Conservation (phyloP, 768 basidiomycete genomes). For the Tricholoma terreum region DNA sequence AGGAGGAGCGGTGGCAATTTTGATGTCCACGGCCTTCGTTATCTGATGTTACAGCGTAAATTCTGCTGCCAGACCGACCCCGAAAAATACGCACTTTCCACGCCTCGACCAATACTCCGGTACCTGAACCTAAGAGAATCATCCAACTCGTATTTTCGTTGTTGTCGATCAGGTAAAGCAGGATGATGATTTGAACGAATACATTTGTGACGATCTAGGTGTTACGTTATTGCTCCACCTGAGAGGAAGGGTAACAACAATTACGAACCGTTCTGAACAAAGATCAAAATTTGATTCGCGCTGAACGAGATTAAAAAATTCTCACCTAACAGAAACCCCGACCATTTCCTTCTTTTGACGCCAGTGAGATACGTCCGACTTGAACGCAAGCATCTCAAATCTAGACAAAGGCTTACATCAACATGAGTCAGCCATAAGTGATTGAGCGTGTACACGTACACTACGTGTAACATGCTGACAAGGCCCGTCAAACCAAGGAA, state of each 20-base stretch:
- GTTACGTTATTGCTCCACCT: neutral
- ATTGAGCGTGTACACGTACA: slow-evolving; percentile 48
- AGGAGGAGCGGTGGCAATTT: slow-evolving; percentile 53
- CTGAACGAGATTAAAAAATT: slow-evolving; percentile 4
- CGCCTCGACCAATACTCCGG: slow-evolving; percentile 81
- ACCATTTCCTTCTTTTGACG: slow-evolving; percentile 91
- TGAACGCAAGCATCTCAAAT: slow-evolving; percentile 96
- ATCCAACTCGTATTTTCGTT: slow-evolving; percentile 96
- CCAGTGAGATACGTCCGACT: slow-evolving; percentile 94
- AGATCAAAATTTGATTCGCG: slow-evolving; percentile 4
- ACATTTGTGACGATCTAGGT: slow-evolving; percentile 82
- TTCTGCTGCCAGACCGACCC: neutral
- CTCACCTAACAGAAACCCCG: slow-evolving; percentile 89
- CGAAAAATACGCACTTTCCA: slow-evolving; percentile 70
- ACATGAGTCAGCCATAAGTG: slow-evolving; percentile 6
- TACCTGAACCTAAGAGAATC: slow-evolving; percentile 87
- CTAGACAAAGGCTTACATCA: slow-evolving; percentile 33
- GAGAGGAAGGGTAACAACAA: slow-evolving; percentile 1
- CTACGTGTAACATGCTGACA: slow-evolving; percentile 83
- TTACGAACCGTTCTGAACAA: slow-evolving; percentile 50
- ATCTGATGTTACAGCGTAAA: slow-evolving; percentile 43
- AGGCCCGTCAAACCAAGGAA: slow-evolving; percentile 80
- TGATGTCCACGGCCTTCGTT: slow-evolving; percentile 89
- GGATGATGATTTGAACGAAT: slow-evolving; percentile 85
- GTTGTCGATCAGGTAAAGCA: slow-evolving; percentile 93